These are phyloP conservation scores for Coemansia sp. DNA, from an alignment of 192 early-diverging fungal genomes.

Conservation along the genomic window DNA sequence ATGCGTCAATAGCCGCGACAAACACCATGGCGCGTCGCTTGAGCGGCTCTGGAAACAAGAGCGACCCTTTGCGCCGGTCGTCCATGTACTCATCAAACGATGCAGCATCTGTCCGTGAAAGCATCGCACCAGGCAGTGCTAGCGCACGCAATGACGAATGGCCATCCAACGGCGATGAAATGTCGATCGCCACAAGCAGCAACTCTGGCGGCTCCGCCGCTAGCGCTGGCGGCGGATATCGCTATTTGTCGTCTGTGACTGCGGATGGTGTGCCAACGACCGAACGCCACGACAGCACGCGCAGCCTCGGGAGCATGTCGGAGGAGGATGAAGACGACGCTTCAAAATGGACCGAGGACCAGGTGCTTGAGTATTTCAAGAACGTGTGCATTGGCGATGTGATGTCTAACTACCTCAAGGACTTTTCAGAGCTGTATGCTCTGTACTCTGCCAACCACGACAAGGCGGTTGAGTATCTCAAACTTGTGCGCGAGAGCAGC, in stretches of 20 bases:
- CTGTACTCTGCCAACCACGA: constrained; percentile 55
- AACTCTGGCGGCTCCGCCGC: constrained; percentile 28
- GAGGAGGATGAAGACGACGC: constrained; percentile 45
- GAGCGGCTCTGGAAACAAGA: constrained; percentile 25
- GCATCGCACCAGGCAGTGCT: constrained; percentile 15
- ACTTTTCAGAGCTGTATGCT: constrained; percentile 55
- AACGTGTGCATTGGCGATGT: constrained; percentile 55
- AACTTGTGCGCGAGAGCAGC: constrained; percentile 53
- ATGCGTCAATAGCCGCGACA: constrained; percentile 24
- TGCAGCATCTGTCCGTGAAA: constrained; percentile 6
- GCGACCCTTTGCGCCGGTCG: constrained; percentile 13
- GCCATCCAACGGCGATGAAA: constrained; percentile 33
- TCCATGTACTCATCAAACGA: constrained; percentile 36
- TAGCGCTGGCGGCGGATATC: constrained; percentile 12
- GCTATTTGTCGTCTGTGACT: constrained; percentile 10
- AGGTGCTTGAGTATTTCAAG: constrained; percentile 47
- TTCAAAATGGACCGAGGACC: constrained; percentile 46
- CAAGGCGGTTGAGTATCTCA: constrained; percentile 52
- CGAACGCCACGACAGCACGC: constrained; percentile 34
- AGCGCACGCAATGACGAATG: constrained; percentile 30
- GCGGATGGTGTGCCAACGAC: neutral
- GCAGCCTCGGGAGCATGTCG: constrained; percentile 20
- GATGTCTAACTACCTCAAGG: constrained; percentile 51
- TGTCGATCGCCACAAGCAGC: constrained; percentile 36
- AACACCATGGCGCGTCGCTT: constrained; percentile 39